A percentile compares a stretch with the other conserved stretches of the same genome.
phyloP scores from a whole-genome alignment of 441 rosid genomes.

The Pelargonium fulgidum region DNA sequence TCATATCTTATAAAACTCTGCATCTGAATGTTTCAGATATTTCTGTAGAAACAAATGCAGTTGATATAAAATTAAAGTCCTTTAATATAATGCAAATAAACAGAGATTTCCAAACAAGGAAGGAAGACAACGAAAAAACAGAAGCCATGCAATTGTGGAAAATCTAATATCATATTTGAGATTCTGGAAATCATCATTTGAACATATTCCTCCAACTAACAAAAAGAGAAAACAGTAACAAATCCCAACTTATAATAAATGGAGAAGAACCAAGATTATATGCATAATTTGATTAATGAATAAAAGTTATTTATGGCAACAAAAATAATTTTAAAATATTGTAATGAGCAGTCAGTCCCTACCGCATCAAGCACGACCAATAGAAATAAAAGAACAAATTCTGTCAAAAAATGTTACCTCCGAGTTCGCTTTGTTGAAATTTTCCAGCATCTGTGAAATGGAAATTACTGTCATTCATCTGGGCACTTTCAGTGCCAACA shows the following conservation, averaged over 20 bases:
- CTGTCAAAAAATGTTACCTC: constrained; percentile 37
- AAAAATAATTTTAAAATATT: background rate
- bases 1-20: background rate
- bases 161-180: background rate
- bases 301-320: background rate
- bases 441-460: constrained; percentile 40
- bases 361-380: background rate
- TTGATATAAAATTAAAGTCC: background rate
- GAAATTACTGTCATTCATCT: constrained; percentile 40
- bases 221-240: background rate
- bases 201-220: background rate
- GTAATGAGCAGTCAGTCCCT: background rate
- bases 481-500: constrained; percentile 56
- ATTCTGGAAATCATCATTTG: constrained; percentile 1
- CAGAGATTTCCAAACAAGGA: background rate
- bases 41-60: background rate
- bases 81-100: background rate
- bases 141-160: background rate
- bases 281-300: background rate
- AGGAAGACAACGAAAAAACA: background rate
- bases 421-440: constrained; percentile 32
- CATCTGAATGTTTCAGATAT: background rate
- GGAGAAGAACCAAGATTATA: background rate
- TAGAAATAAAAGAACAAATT: background rate
- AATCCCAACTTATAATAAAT: background rate